Evolutionary conservation across 2,329 filamentous ascomycete genomes (phyloP).

Genomic region (Clarireedia sp.): DNA sequence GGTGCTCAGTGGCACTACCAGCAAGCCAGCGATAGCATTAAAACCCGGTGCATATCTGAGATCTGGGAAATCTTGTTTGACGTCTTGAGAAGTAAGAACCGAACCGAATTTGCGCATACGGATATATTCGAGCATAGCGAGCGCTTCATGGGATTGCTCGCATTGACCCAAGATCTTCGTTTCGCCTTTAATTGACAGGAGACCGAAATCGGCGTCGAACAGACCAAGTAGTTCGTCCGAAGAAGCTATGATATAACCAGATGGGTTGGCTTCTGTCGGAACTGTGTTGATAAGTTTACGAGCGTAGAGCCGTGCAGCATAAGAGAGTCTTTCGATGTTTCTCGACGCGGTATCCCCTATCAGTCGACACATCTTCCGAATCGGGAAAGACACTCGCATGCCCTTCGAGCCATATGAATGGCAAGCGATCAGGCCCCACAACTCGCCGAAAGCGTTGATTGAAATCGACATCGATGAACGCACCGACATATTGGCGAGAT

Average conservation of each 20-base stretch:
- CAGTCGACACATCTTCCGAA: constrained; percentile 84
- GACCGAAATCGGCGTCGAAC: constrained; percentile 80
- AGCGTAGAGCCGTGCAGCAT: constrained; percentile 75
- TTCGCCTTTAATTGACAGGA: constrained; percentile 78
- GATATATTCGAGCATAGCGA: constrained; percentile 79
- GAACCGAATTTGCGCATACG: constrained; percentile 66
- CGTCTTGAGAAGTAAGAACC: constrained; percentile 70
- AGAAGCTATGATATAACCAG: constrained; percentile 83
- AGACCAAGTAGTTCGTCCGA: constrained; percentile 77
- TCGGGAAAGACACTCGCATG: constrained; percentile 88
- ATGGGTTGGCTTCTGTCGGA: constrained; percentile 72
- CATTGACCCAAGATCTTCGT: constrained; percentile 75
- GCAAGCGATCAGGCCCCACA: constrained; percentile 85
- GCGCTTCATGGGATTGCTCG: constrained; percentile 70
- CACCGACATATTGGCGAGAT: constrained; percentile 80
- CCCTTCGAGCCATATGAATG: constrained; percentile 70
- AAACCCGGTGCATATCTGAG: constrained; percentile 74
- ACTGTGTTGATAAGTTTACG: constrained; percentile 83
- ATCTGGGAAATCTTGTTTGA: constrained; percentile 71
- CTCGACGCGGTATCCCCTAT: constrained; percentile 79
- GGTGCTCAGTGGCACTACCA: constrained; percentile 73
- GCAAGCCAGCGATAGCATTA: constrained; percentile 64
- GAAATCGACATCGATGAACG: constrained; percentile 94
- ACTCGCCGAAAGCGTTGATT: constrained; percentile 73
- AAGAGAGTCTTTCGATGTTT: constrained; percentile 82